Base-by-base conservation (phyloP, 1,139 yeast species). In the Debaryomyces coudertii region DNA sequence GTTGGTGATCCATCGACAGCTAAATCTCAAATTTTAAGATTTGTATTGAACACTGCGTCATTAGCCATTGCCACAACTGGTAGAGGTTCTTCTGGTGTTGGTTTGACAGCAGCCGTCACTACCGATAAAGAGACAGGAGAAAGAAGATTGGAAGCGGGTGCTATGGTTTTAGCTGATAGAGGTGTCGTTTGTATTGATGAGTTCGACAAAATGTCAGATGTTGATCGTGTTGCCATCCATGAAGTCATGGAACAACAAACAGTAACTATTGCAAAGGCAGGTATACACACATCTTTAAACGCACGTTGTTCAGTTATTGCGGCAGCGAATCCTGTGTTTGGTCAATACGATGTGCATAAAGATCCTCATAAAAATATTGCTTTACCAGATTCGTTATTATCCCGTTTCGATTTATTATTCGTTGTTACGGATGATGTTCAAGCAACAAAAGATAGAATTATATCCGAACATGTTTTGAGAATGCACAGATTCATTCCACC, bases 231-330 rank as follows among this genome's bases (percentile, higher is more conserved):
- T 44, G 98, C 99, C 1, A 93, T 93, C 60, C 99, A 93, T 69
- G 99, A 93, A 79, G 99, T 93, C 43, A 95, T 93, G 99, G 99
- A 93, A 73, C 99, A 93, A 70, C 99, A 95, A 66, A 93, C 99
- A 0, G 97, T 93, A 25, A 93, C 99, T 1, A 92, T 93, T 63
- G 97, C 99, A 42, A 95, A 93, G 66, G 99, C 99, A 1, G 99
- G 99, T 56, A 93, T 93, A 56, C 98, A 93, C 63, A 92, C 99
- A 1, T 87, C 98, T 5, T 77, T 93, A 57, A 93, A 93, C 65
- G 99, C 99, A 12, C 82, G 99, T 58, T 93, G 99, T 72, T 87
- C 96, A 34, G 99, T 93, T 16, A 82, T 95, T 56, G 99, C 99
- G 0, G 99, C 99, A 24, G 99, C 99, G 7, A 93, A 93, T 63